phyloP scores from a whole-genome alignment of 306 rosid genomes.

The Psophocarpus tetragonolobus region DNA sequence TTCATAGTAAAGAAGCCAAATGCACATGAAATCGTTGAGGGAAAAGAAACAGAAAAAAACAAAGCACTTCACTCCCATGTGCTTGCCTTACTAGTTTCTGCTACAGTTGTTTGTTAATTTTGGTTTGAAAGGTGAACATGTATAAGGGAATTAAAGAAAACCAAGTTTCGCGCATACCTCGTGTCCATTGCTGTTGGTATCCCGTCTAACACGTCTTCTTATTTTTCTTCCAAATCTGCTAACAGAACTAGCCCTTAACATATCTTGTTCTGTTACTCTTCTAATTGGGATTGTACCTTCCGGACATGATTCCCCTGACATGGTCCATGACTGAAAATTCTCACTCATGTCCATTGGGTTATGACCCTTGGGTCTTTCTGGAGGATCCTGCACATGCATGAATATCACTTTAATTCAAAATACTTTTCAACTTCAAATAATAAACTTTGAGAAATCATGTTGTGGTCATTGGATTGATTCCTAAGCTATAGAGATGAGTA shows the following conservation, averaged over 20 bases:
- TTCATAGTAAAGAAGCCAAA: conserved; percentile 14
- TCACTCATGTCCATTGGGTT: conserved; percentile 41
- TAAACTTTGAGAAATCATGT: background rate
- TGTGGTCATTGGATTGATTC: background rate
- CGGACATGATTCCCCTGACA: conserved; percentile 77
- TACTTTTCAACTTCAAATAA: background rate
- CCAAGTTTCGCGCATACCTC: conserved; percentile 59
- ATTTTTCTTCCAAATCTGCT: conserved; percentile 78
- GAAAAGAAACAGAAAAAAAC: background rate
- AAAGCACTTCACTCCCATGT: background rate
- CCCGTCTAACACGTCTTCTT: conserved; percentile 68
- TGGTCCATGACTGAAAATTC: conserved; percentile 69
- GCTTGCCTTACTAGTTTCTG: conserved; percentile 5
- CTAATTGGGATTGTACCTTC: conserved; percentile 94
- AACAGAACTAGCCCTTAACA: conserved; percentile 78
- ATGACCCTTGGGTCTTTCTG: conserved; percentile 68
- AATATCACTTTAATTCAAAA: background rate
- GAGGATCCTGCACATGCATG: conserved; percentile 63
- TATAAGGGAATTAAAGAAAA: background rate
- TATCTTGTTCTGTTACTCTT: conserved; percentile 77
- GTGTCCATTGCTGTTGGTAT: conserved; percentile 86
- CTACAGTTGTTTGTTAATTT: background rate
- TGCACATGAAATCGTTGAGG: background rate
- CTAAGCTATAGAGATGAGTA: background rate
- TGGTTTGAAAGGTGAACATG: background rate